Evolutionary conservation across 495 filamentous ascomycete genomes (phyloP).

Genomic region (Penicillium antarcticum): DNA sequence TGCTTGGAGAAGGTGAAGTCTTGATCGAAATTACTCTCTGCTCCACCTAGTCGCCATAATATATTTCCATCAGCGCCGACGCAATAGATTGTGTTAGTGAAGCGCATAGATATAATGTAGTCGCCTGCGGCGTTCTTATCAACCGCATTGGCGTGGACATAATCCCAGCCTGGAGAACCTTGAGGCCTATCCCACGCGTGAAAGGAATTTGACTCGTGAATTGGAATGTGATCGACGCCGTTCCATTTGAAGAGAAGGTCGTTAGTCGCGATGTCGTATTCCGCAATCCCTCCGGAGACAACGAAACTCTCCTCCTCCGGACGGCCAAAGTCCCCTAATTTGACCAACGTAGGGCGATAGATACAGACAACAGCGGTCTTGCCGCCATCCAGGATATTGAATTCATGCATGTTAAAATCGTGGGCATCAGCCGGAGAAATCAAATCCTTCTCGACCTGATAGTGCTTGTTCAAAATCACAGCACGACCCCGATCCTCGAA

Average conservation of each 20-base stretch:
- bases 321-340: constrained; percentile 43
- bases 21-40: constrained; percentile 36
- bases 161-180: constrained; percentile 32
- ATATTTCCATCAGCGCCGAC: constrained; percentile 53
- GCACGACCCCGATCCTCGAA: constrained; percentile 28
- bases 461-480: constrained; percentile 32
- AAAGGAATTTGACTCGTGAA: constrained; percentile 44
- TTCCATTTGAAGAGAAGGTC: constrained; percentile 48
- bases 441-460: constrained; percentile 33
- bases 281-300: constrained; percentile 37
- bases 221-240: constrained; percentile 36
- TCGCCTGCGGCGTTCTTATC: constrained; percentile 49
- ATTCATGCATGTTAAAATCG: constrained; percentile 51
- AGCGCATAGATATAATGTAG: constrained; percentile 57
- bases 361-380: constrained; percentile 43
- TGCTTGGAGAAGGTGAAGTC: constrained; percentile 57
- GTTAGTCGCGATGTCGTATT: constrained; percentile 46
- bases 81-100: constrained; percentile 53
- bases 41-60: constrained; percentile 56
- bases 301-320: constrained; percentile 37
- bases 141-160: constrained; percentile 41
- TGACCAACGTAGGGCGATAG: constrained; percentile 39
- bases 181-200: constrained; percentile 29
- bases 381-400: constrained; percentile 39
- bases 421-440: constrained; percentile 31